These are phyloP conservation scores for Emergomyces orientalis DNA, from an alignment of 2,329 filamentous ascomycete species.

Conservation along the genomic window DNA sequence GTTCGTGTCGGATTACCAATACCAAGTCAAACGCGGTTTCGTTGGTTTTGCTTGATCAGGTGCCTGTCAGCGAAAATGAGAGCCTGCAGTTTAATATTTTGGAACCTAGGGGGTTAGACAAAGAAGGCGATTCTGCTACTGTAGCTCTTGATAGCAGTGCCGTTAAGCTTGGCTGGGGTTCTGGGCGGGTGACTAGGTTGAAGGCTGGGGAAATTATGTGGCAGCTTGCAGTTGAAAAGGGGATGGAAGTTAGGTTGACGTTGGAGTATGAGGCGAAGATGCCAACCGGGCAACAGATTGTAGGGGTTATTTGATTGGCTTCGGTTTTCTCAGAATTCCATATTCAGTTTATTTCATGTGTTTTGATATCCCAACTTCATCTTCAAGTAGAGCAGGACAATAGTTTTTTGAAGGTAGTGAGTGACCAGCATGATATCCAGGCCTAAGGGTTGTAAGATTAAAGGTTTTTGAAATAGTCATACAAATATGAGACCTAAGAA, in stretches of 20 bases:
- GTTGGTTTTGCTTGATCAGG: constrained; percentile 25
- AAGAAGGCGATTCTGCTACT: constrained; percentile 19
- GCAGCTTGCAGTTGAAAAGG: constrained; percentile 50
- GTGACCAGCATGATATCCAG: too few relatives aligned
- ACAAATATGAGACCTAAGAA: not conserved
- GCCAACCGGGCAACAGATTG: constrained; percentile 32
- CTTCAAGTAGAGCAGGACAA: not conserved
- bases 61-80: constrained; percentile 27
- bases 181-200: constrained; percentile 44
- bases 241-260: constrained; percentile 47
- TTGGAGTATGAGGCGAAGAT: constrained; percentile 54
- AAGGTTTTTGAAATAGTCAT: not conserved
- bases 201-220: constrained; percentile 52
- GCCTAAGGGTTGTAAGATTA: too few relatives aligned
- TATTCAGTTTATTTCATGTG: not conserved
- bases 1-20: constrained; percentile 25
- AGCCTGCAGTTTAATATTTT: constrained; percentile 23
- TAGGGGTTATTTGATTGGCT: constrained; percentile 5
- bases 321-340: not conserved
- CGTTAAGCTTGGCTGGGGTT: constrained; percentile 40
- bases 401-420: too few relatives aligned
- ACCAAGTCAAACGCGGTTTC: constrained; percentile 23
- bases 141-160: constrained; percentile 12
- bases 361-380: not conserved
- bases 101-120: constrained; percentile 22